Evolutionary conservation across 2,329 filamentous ascomycete genomes (phyloP).

Genomic region (Sphaerulina musiva): DNA sequence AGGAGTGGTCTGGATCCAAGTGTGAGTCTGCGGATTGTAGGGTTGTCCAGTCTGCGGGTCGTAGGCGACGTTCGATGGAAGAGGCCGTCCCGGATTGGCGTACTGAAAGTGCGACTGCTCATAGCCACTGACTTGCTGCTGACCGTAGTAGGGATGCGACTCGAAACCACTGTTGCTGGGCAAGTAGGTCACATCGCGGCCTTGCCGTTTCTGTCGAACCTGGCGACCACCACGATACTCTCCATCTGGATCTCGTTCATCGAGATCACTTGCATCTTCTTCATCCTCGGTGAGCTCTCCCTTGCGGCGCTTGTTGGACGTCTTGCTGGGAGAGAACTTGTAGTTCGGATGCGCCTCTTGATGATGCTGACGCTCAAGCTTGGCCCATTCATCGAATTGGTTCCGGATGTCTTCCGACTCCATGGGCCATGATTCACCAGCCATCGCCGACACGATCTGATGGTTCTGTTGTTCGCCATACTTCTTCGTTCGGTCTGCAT

Average conservation of each 20-base stretch:
- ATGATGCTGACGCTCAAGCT: constrained; percentile 77
- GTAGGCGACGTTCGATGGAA: constrained; percentile 30
- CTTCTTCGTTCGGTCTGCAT: constrained; percentile 76
- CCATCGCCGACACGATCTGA: constrained; percentile 82
- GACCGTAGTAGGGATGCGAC: constrained; percentile 30
- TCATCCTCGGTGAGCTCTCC: constrained; percentile 32
- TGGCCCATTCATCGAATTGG: constrained; percentile 71
- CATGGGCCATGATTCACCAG: constrained; percentile 76
- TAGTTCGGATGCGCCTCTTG: constrained; percentile 79
- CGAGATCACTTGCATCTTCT: constrained; percentile 31
- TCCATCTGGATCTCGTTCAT: constrained; percentile 31
- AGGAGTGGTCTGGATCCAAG: constrained; percentile 24
- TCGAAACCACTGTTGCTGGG: constrained; percentile 28
- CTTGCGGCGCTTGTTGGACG: constrained; percentile 47
- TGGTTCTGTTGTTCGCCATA: constrained; percentile 85
- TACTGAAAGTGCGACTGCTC: constrained; percentile 29
- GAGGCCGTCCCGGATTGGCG: constrained; percentile 25
- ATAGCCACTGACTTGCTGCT: constrained; percentile 26
- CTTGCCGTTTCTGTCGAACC: constrained; percentile 23
- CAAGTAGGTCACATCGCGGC: constrained; percentile 24
- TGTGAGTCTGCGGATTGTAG: constrained; percentile 28
- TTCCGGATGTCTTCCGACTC: constrained; percentile 68
- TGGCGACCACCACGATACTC: constrained; percentile 29
- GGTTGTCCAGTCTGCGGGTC: constrained; percentile 24
- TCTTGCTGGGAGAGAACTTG: constrained; percentile 85